Evolutionary conservation across 192 early-diverging fungal genomes (phyloP), one percentile per base, ranked within the genome.

Genomic region (Umbelopsis sp.): DNA sequence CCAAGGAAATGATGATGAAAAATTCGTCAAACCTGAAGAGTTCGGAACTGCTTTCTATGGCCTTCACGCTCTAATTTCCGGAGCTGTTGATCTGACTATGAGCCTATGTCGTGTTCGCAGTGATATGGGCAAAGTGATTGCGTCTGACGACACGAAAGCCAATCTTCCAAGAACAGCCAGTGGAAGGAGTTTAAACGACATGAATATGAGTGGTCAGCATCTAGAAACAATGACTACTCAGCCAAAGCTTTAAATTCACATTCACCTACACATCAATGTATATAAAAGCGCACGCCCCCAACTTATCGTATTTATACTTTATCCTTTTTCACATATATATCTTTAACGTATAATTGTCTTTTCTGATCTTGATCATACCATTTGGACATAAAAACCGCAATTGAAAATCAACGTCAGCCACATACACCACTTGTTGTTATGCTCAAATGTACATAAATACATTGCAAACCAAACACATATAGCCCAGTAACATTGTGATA

Each of bases 161-260:
- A 15, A 15, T 15, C 18, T 61, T 16, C 55, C 27, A 18, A 61
- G 55, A 61, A 35, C 55, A 37, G 55, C 27, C n/a, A 61, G 55
- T 30, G 30, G 10, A 30, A 25, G 55, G 18, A 61, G 55, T 16
- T 18, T 61, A 30, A 61, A 61, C 33, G 55, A 61, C 27, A 61
- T 61, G 55, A 61, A 61, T 30, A 61, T 61, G 55, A 61, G 55
- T 13, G 55, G 55, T 12, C 55, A 61, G 30, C 30, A 61, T 8
- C 16, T 61, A 1, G 55, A 61, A 61, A 22, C 55, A 2, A 61
- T 61, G 55, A 61, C 23, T 35, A n/a, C 37, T 41, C 37, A 41
- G 37, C 37, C 37, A 41, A 41, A 41, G 37, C 37, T 41, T 4
- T 41, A 10, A 41, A 1, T 41, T 41, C 37, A 41, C 55, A 5